These are phyloP conservation scores for Leccinum olivaceopallidum DNA, from an alignment of 768 basidiomycete species.

Conservation along the genomic window DNA sequence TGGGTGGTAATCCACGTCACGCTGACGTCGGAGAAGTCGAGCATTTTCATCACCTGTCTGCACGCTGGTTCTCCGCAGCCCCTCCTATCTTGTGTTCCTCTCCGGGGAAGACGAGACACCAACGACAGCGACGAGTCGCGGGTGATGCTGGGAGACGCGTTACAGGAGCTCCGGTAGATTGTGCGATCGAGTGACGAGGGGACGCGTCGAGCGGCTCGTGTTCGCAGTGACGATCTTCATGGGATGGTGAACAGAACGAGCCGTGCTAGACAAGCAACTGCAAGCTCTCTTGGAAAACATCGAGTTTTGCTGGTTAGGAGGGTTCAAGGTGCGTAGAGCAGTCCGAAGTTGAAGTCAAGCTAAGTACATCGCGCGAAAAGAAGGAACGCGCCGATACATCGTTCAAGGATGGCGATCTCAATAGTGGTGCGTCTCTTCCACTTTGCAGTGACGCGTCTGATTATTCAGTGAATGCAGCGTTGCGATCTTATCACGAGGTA, in stretches of 20 bases:
- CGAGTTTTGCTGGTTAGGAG: slow-evolving; percentile 96
- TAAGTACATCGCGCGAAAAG: slow-evolving; percentile 62
- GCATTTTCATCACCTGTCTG: too few relatives aligned
- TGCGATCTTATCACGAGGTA: slow-evolving; percentile 75
- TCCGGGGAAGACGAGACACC: slow-evolving; percentile 78
- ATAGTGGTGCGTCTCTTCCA: slow-evolving; percentile 50
- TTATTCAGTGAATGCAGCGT: slow-evolving; percentile 42
- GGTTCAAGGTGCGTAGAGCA: slow-evolving; percentile 76
- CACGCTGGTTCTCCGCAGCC: slow-evolving; percentile 53
- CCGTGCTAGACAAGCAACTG: slow-evolving; percentile 74
- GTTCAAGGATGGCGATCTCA: slow-evolving; percentile 64
- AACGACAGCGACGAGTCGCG: slow-evolving; percentile 71
- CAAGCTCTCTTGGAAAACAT: slow-evolving; percentile 76
- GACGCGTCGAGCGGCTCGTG: slow-evolving; percentile 56
- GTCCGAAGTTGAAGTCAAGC: slow-evolving; percentile 45
- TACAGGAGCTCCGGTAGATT: slow-evolving; percentile 76
- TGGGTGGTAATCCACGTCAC: slow-evolving; percentile 83
- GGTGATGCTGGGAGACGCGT: slow-evolving; percentile 73
- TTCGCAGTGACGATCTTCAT: too few relatives aligned
- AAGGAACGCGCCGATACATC: slow-evolving; percentile 68
- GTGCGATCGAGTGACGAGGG: slow-evolving; percentile 69
- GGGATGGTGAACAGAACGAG: slow-evolving; percentile 86
- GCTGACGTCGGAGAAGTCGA: too few relatives aligned
- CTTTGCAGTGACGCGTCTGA: slow-evolving; percentile 1
- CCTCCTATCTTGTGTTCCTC: slow-evolving; percentile 84